Base-by-base conservation (phyloP, 768 basidiomycete species). In the Leccinum uliginosum region DNA sequence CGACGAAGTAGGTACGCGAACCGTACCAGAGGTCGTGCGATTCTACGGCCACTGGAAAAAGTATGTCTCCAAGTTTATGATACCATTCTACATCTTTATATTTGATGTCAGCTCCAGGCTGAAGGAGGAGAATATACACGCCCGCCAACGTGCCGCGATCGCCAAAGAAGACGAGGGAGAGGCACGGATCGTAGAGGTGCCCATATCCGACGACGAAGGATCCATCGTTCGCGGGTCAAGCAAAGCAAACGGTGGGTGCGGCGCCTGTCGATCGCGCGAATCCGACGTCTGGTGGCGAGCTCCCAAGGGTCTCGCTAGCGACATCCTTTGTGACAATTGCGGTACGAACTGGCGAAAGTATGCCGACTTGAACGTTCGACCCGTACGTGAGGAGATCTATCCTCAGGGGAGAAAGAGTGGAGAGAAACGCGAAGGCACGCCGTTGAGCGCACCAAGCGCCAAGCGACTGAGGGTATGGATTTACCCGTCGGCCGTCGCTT, bases 331-430 rank as follows among this genome's bases (percentile, higher is more conserved):
- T 67, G 91, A 95, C 47, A 78, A 71, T 27, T 97, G 93, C 65
- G 93, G 93, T 12, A 81, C 84, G 46, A 89, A 88, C 61, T 97
- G 92, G 88, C 79, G 93, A 63, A 97, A 95, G 73, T 97, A 97
- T 68, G 93, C 91, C 0, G 93, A 95, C 62, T 76, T 94, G 50
- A 91, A 86, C 62, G 85, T 89, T 24, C 78, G 89, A 43, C 85
- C 86, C 9, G 56, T 84, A 19, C 81, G 89, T 27, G 89, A 92
- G 55, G 89, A 90, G 47, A 75, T 80, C 1, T 64, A 80, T 1
- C 75, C 80, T 0, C 67, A 75, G 2, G 72, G 74, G 27, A 73
- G 73, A 61, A 79, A 76, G 65, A 64, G 68, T 49, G 62, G 62
- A 35, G 80, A 83, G 56, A 85, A 84, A 73, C 76, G 83, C 21